phyloP scores from a whole-genome alignment of 108 stramenopile genomes.

The Pinguiococcus pyrenoidosus region DNA sequence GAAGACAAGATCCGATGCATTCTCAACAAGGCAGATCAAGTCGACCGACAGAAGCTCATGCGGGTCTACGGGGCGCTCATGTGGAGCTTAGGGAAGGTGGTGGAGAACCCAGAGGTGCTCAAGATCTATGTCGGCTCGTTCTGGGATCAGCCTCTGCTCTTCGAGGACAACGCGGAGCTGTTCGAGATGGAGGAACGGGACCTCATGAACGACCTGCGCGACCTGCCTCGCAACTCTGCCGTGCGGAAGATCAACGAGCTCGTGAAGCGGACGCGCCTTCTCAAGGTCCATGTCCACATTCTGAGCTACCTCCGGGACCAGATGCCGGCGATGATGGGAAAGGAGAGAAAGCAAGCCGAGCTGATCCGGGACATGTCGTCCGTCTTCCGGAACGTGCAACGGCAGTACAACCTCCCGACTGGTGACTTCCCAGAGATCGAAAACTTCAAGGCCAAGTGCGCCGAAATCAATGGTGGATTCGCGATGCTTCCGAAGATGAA shows the following conservation, averaged over 20 bases:
- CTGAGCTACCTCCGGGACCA: slow-evolving; percentile 39
- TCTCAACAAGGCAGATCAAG: slow-evolving; percentile 68
- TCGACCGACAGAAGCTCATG: slow-evolving; percentile 67
- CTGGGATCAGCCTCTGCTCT: slow-evolving; percentile 56
- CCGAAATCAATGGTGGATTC: no score
- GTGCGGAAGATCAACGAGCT: slow-evolving; percentile 66
- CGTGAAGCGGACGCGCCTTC: slow-evolving; percentile 48
- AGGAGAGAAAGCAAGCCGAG: slow-evolving; percentile 2
- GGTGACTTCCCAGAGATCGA: slow-evolving; percentile 46
- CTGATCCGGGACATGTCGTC: slow-evolving; percentile 8
- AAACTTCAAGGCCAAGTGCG: slow-evolving; percentile 14
- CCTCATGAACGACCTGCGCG: slow-evolving; percentile 49
- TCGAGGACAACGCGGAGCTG: slow-evolving; percentile 41
- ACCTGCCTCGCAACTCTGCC: slow-evolving; percentile 32
- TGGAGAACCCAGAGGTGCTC: slow-evolving; percentile 17
- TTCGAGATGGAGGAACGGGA: slow-evolving; percentile 58
- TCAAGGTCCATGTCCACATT: slow-evolving; percentile 41
- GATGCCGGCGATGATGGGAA: slow-evolving; percentile 37
- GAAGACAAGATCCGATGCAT: slow-evolving; percentile 62
- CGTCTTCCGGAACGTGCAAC: slow-evolving; percentile 38
- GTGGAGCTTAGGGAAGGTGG: slow-evolving; percentile 53
- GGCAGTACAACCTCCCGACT: slow-evolving; percentile 39
- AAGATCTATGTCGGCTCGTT: slow-evolving; percentile 60
- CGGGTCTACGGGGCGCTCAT: slow-evolving; percentile 54
- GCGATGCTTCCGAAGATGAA: no score